Percentiles rank a stretch among this genome's conserved stretches.
phyloP scores from a whole-genome alignment of 495 filamentous ascomycete species.

The Aspergillus biplanus region DNA sequence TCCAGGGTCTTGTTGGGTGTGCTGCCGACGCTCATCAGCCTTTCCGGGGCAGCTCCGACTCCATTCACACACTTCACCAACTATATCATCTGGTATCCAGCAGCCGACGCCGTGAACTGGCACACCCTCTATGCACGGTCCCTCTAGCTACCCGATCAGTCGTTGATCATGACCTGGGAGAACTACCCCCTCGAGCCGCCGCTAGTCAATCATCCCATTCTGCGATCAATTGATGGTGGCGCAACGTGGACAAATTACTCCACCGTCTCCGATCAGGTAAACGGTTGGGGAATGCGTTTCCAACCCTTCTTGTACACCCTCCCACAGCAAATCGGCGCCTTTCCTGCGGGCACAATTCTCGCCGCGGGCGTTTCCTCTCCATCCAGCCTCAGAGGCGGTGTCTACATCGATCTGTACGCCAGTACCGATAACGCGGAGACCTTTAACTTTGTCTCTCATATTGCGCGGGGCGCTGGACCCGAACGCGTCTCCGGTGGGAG shows the following conservation, averaged over 20 bases:
- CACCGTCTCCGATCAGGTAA: background rate
- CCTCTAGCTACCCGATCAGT: constrained; percentile 21
- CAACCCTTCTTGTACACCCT: constrained; percentile 13
- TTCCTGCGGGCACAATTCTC: constrained; percentile 7
- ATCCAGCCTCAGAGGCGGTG: background rate
- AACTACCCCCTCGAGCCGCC: constrained; percentile 57
- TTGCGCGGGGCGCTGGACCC: constrained; percentile 4
- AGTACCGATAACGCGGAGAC: constrained; percentile 1
- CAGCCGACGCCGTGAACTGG: constrained; percentile 2
- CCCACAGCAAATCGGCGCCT: constrained; percentile 1
- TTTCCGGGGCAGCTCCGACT: too few species aligned
- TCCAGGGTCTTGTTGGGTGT: too few species aligned
- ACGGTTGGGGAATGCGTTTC: constrained; percentile 11
- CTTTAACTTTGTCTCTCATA: constrained; percentile 6
- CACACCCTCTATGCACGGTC: constrained; percentile 20
- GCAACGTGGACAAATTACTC: constrained; percentile 18
- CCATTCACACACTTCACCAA: constrained; percentile 8
- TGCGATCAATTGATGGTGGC: constrained; percentile 9
- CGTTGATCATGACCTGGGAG: constrained; percentile 52
- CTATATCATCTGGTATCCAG: constrained; percentile 6
- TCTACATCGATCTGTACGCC: constrained; percentile 9
- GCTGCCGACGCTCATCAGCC: too few species aligned
- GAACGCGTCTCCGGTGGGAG: background rate
- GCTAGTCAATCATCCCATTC: constrained; percentile 37
- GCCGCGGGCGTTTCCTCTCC: constrained; percentile 6